These are phyloP conservation scores for Epichloe aotearoae DNA, from an alignment of 2,329 filamentous ascomycete species.

Conservation along the genomic window DNA sequence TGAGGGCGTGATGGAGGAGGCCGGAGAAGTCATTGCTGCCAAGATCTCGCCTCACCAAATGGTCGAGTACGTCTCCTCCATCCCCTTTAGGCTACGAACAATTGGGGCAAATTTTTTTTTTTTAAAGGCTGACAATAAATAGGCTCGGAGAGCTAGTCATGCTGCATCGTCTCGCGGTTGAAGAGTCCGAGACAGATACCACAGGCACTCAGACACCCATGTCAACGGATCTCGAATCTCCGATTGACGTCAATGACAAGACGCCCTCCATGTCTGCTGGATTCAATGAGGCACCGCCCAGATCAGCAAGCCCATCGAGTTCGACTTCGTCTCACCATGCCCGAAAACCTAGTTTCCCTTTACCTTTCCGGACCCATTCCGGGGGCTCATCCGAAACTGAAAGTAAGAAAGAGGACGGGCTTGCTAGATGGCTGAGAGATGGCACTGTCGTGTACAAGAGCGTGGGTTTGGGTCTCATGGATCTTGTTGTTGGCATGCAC, in stretches of 20 bases:
- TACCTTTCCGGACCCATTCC: conserved; percentile 18
- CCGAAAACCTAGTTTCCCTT: conserved; percentile 20
- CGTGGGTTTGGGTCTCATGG: conserved; percentile 54
- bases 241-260: conserved; percentile 20
- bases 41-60: conserved; percentile 60
- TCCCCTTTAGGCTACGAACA: neutral
- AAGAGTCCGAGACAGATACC: conserved; percentile 24
- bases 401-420: conserved; percentile 33
- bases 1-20: conserved; percentile 66
- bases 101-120: neutral
- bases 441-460: conserved; percentile 59
- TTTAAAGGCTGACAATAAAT: neutral
- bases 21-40: conserved; percentile 75
- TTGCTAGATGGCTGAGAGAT: conserved; percentile 42
- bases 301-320: conserved; percentile 19
- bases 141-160: conserved; percentile 67
- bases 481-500: conserved; percentile 47
- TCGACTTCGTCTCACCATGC: conserved; percentile 15
- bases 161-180: conserved; percentile 34
- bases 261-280: conserved; percentile 28
- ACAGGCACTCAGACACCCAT: conserved; percentile 15
- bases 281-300: conserved; percentile 17
- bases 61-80: conserved; percentile 49
- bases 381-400: conserved; percentile 22
- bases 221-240: conserved; percentile 6